A percentile compares a stretch with the other conserved stretches of the same genome.
phyloP scores from a whole-genome alignment of 73 alveolate species.

The Effrenium voratum region DNA sequence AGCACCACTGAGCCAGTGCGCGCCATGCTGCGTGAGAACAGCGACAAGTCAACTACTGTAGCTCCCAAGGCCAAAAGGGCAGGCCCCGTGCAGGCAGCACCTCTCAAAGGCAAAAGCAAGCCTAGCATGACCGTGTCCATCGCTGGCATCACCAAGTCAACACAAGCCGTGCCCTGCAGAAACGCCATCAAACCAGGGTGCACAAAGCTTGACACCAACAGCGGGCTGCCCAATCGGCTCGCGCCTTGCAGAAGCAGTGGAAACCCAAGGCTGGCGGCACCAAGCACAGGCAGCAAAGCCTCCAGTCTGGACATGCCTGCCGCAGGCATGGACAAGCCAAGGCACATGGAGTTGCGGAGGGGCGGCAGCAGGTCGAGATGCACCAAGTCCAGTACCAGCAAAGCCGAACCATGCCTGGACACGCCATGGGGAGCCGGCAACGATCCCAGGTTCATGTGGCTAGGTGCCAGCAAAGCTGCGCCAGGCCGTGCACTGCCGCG shows the following conservation, averaged over 20 bases:
- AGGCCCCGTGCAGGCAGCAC: background rate
- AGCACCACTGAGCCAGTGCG: background rate
- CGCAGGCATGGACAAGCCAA: too few species aligned
- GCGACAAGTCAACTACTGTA: background rate
- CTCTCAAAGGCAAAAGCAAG: background rate
- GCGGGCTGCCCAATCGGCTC: background rate
- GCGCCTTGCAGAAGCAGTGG: background rate
- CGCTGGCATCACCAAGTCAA: background rate
- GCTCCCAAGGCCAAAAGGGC: too few species aligned
- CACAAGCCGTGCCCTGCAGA: background rate
- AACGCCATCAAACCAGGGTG: background rate
- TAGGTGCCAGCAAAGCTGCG: too few species aligned
- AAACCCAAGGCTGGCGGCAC: background rate
- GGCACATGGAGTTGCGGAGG: too few species aligned
- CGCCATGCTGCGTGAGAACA: background rate
- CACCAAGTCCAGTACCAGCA: constrained; percentile 20
- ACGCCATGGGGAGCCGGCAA: background rate
- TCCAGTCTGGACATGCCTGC: background rate
- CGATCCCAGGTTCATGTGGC: too few species aligned
- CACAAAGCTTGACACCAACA: background rate
- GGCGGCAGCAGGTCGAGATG: background rate
- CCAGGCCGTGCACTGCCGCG: too few species aligned
- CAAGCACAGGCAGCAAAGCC: background rate
- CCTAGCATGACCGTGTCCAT: background rate
- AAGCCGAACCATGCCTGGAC: background rate